These are phyloP conservation scores for Nakazawaea ishiwadae DNA, from an alignment of 805 yeast species.

Conservation along the genomic window DNA sequence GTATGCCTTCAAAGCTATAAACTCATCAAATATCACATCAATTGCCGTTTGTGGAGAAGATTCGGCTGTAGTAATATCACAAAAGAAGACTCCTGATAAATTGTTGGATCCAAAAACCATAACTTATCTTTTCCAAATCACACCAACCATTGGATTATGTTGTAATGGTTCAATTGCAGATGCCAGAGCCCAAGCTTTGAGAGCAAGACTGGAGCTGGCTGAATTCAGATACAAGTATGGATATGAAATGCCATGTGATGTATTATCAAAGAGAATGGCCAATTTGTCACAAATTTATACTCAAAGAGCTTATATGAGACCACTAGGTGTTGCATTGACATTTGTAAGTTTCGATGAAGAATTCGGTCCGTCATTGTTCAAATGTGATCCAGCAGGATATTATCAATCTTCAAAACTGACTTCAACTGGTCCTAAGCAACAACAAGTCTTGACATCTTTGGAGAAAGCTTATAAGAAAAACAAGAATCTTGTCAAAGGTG, in stretches of 20 bases:
- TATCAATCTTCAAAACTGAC: constrained; percentile 87
- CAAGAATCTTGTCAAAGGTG: constrained; percentile 55
- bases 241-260: constrained; percentile 94
- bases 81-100: constrained; percentile 95
- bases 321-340: constrained; percentile 90
- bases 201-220: constrained; percentile 94
- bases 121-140: constrained; percentile 77
- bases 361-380: constrained; percentile 82
- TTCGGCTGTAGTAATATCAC: constrained; percentile 83
- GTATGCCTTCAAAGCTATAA: constrained; percentile 96
- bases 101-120: constrained; percentile 84
- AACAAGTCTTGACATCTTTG: constrained; percentile 83
- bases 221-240: constrained; percentile 94
- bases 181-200: constrained; percentile 81
- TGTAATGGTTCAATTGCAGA: constrained; percentile 97
- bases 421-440: constrained; percentile 96
- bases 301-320: constrained; percentile 98
- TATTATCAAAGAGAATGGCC: constrained; percentile 91
- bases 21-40: constrained; percentile 85
- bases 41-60: constrained; percentile 84
- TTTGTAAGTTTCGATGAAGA: constrained; percentile 87
- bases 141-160: constrained; percentile 80
- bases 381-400: constrained; percentile 98
- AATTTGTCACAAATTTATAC: constrained; percentile 93
- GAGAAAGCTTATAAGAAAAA: constrained; percentile 84